Base-by-base conservation (phyloP, 2,329 filamentous ascomycete genomes). In the Colletotrichum tropicale region DNA sequence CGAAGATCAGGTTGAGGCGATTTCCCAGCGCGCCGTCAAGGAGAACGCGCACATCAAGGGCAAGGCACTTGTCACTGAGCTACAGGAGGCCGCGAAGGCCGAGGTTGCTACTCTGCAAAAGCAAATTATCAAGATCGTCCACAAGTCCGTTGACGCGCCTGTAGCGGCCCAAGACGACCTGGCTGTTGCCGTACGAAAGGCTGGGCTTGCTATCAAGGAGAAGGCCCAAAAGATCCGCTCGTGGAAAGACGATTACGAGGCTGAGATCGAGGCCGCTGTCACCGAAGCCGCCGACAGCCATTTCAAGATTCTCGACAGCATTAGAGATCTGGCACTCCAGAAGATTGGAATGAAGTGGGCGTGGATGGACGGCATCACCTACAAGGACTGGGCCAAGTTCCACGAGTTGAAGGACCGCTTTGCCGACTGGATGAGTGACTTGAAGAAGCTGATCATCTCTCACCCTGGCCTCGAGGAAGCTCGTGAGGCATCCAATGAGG, bases 311-410 rank as follows among this genome's bases (percentile, higher is more conserved):
- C 90, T 98, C 36, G 94, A 96, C 78, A 91, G 92, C 81, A 96
- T 97, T 76, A 92, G 95, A 56, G 94, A 96, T 80, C 89, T 98
- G 43, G 95, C 96, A 8, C 89, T 98, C 38, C 95, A 98, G 82
- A 95, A 98, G 83, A 95, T 98, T 70, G 96, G 96, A 72, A 96
- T 98, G 92, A 92, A 91, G 81, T 99, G 97, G 96, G 96, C 96
- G 15, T 98, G 95, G 93, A 97, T 96, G 86, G 96, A 98, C 74
- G 95, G 95, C 36, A 91, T 99, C 76, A 98, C 96, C 2, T 98
- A 99, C 88, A 96, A 98, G 84, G 96, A 99, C 83, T 99, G 97
- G 97, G 92, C 94, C 75, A 97, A 96, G 83, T 99, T 98, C 82
- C 96, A 98, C 83, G 92, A 94, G 75, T 88, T 99, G 74, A 98